Conservation (phyloP, 345 rosid species). For the Geranium brycei region DNA sequence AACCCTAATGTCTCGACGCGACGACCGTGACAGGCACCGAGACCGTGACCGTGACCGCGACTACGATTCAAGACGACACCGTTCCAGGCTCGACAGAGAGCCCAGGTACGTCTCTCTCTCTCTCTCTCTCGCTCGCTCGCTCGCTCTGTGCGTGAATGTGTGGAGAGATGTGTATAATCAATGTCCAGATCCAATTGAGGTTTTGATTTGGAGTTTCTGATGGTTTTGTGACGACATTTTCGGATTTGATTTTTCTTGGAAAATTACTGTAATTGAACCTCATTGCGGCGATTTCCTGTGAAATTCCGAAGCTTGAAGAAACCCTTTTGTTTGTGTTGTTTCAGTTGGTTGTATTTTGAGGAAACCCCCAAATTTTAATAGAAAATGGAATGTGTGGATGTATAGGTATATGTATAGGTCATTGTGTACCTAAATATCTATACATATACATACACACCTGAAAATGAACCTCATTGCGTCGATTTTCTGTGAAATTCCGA, state of each 20-base stretch:
- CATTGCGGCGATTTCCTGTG: neutral
- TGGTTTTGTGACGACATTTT: neutral
- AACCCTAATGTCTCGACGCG: constrained; percentile 21
- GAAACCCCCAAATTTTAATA: too few relatives aligned
- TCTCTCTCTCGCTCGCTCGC: too few relatives aligned
- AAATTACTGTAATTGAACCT: neutral
- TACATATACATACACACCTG: too few relatives aligned
- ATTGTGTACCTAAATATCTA: too few relatives aligned
- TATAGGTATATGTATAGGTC: too few relatives aligned
- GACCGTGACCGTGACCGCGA: constrained; percentile 19
- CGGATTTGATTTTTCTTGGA: neutral
- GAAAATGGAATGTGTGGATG: too few relatives aligned
- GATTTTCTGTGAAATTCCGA: neutral
- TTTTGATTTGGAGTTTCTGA: neutral
- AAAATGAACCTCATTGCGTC: too few relatives aligned
- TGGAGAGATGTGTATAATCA: neutral
- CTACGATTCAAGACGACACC: constrained; percentile 37
- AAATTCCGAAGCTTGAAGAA: neutral
- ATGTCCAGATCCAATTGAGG: neutral
- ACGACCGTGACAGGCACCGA: constrained; percentile 30
- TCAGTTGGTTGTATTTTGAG: too few relatives aligned
- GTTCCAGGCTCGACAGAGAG: constrained; percentile 41
- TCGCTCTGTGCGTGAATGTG: neutral
- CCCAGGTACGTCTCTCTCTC: constrained; percentile 33
- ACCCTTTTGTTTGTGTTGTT: too few relatives aligned